These are phyloP conservation scores for Anthoceros angustus DNA, from an alignment of 225 moss, liverwort and hornwort species.

Conservation along the genomic window DNA sequence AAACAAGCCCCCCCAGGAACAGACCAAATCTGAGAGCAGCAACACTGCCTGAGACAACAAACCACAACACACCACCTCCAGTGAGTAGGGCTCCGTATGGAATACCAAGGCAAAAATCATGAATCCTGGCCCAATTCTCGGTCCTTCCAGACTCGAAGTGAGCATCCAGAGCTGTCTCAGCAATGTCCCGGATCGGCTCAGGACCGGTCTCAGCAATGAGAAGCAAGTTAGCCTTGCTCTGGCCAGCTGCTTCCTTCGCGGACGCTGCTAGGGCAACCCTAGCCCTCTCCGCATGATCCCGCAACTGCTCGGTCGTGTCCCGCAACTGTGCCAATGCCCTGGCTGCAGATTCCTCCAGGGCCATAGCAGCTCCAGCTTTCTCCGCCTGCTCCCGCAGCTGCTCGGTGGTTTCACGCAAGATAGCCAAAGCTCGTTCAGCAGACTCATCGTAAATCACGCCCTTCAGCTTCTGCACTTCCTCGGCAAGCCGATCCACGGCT, in stretches of 20 bases:
- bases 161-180: conserved; percentile 61
- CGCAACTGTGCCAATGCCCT: conserved; percentile 12
- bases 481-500: neutral
- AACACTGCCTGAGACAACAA: conserved; percentile 58
- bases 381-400: neutral
- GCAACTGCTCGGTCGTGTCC: conserved; percentile 72
- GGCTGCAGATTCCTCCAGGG: neutral
- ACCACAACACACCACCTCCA: conserved; percentile 67
- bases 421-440: neutral
- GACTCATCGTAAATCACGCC: neutral
- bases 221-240: conserved; percentile 62
- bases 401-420: conserved; percentile 1
- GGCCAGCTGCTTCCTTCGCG: conserved; percentile 63
- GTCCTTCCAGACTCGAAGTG: conserved; percentile 46
- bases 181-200: conserved; percentile 81
- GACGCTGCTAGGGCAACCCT: conserved; percentile 43
- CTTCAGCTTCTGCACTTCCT: conserved; percentile 3
- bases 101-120: conserved; percentile 92
- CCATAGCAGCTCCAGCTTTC: neutral
- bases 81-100: conserved; percentile 59
- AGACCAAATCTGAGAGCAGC: conserved; percentile 82
- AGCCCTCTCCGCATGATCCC: conserved; percentile 67
- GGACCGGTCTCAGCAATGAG: conserved; percentile 72
- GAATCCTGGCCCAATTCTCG: conserved; percentile 65
- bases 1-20: conserved; percentile 62